Conservation (phyloP, 768 basidiomycete species). For the Podaxis sp. region DNA sequence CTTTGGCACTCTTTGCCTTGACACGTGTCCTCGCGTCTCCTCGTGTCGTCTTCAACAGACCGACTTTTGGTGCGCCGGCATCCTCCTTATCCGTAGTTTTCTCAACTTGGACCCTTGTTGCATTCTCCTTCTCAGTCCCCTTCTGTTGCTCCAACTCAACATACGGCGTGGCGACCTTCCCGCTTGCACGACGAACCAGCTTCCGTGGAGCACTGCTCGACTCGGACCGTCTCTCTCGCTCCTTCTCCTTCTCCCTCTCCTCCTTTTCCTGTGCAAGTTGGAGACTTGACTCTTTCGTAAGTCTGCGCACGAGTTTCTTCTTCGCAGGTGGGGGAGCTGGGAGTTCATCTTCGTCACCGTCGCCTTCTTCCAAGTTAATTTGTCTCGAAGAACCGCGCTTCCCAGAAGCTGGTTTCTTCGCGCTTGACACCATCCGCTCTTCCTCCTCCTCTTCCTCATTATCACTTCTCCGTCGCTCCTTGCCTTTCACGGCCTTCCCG, state of each 20-base stretch:
- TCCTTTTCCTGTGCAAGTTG: slow-evolving; percentile 3
- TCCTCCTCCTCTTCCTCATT: not conserved
- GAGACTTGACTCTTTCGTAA: not conserved
- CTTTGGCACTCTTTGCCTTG: slow-evolving; percentile 20
- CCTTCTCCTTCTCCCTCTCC: not conserved
- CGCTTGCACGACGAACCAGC: slow-evolving; percentile 3
- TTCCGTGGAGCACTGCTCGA: not conserved
- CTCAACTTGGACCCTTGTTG: slow-evolving; percentile 10
- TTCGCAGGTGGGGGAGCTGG: not conserved
- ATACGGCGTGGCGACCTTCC: not conserved
- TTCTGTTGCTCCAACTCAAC: slow-evolving; percentile 7
- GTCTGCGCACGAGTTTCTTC: slow-evolving; percentile 7
- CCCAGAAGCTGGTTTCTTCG: not conserved
- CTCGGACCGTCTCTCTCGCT: not conserved
- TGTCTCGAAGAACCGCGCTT: not conserved
- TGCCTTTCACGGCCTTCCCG: not conserved
- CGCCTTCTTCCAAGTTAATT: not conserved
- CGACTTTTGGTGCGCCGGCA: slow-evolving; percentile 6
- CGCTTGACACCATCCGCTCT: not conserved
- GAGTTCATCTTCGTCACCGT: not conserved
- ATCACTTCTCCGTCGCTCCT: slow-evolving; percentile 2
- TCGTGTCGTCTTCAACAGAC: slow-evolving; percentile 21
- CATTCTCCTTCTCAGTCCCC: slow-evolving; percentile 11
- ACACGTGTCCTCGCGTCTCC: slow-evolving; percentile 28
- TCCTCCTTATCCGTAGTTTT: not conserved